These are phyloP conservation scores for Pichia sp. DNA, from an alignment of 1,139 yeast genomes.

Conservation along the genomic window DNA sequence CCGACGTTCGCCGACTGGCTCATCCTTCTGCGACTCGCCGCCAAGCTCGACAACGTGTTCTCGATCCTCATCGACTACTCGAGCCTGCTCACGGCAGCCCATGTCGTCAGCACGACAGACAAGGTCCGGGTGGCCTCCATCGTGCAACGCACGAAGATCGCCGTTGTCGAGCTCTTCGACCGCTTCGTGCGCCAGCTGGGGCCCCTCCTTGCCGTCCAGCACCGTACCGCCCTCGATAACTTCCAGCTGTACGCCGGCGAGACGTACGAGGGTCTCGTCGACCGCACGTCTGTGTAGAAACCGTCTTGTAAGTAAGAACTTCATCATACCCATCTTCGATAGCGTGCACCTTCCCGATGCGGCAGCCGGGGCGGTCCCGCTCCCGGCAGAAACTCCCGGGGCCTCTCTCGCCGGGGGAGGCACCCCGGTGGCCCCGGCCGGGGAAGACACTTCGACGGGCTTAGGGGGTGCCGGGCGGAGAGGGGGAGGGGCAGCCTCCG, in stretches of 20 bases:
- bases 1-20: conserved; percentile 26
- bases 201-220: conserved; percentile 4
- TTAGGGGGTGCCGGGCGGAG: background rate
- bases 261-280: conserved; percentile 33
- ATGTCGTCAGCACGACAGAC: conserved; percentile 29
- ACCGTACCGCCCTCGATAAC: conserved; percentile 10
- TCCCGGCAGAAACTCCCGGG: background rate
- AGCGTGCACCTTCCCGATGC: conserved; percentile 8
- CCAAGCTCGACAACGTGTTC: conserved; percentile 30
- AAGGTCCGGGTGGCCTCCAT: conserved; percentile 33
- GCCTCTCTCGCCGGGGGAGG: no score
- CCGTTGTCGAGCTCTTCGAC: conserved; percentile 29
- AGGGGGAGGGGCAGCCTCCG: background rate
- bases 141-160: conserved; percentile 29
- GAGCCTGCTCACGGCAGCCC: conserved; percentile 1
- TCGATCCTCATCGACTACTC: conserved; percentile 29
- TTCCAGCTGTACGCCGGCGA: conserved; percentile 32
- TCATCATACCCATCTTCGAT: background rate
- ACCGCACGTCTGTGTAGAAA: conserved; percentile 31
- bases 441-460: background rate
- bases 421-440: background rate
- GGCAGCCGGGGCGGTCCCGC: conserved; percentile 2
- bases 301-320: no score
- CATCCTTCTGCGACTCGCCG: conserved; percentile 22
- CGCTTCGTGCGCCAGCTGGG: conserved; percentile 14